Conservation (phyloP, 2,329 filamentous ascomycete genomes). For the Aspergillus tubingensis region DNA sequence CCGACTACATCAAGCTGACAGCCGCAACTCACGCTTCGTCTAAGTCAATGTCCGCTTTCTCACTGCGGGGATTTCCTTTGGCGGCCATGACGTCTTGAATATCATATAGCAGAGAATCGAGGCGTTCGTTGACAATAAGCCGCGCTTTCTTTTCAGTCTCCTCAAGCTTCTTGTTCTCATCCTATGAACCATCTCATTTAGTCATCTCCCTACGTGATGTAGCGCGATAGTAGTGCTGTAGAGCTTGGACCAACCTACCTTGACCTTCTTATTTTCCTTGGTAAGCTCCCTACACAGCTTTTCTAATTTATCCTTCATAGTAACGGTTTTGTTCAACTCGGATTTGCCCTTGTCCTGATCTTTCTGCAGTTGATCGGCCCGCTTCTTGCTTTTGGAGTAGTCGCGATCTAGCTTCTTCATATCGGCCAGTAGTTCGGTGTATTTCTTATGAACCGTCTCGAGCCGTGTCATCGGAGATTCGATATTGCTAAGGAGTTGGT, state of each 20-base stretch:
- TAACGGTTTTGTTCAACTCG: slow-evolving; percentile 85
- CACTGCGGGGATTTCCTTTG: slow-evolving; percentile 78
- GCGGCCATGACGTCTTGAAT: slow-evolving; percentile 87
- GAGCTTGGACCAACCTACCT: slow-evolving; percentile 59
- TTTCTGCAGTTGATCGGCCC: slow-evolving; percentile 90
- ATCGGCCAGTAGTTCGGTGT: slow-evolving; percentile 85
- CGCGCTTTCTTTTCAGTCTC: slow-evolving; percentile 82
- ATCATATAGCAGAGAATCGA: slow-evolving; percentile 76
- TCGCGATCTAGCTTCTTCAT: slow-evolving; percentile 96
- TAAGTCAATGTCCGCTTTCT: slow-evolving; percentile 79
- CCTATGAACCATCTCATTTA: slow-evolving; percentile 50
- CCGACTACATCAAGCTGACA: slow-evolving; percentile 7
- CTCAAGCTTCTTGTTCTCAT: slow-evolving; percentile 89
- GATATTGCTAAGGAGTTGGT: slow-evolving; percentile 79
- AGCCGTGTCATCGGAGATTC: slow-evolving; percentile 91
- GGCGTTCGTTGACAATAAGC: slow-evolving; percentile 79
- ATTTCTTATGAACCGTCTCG: slow-evolving; percentile 85
- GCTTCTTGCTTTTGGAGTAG: slow-evolving; percentile 93
- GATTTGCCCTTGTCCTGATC: slow-evolving; percentile 88
- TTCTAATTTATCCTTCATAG: slow-evolving; percentile 93
- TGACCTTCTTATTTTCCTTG: slow-evolving; percentile 96
- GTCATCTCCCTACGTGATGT: slow-evolving; percentile 6
- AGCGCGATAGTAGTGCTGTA: background rate
- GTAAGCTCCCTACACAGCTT: slow-evolving; percentile 93
- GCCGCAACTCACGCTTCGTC: slow-evolving; percentile 75